Conservation (phyloP, 2,329 filamentous ascomycete species). For the Penicillium sp. region DNA sequence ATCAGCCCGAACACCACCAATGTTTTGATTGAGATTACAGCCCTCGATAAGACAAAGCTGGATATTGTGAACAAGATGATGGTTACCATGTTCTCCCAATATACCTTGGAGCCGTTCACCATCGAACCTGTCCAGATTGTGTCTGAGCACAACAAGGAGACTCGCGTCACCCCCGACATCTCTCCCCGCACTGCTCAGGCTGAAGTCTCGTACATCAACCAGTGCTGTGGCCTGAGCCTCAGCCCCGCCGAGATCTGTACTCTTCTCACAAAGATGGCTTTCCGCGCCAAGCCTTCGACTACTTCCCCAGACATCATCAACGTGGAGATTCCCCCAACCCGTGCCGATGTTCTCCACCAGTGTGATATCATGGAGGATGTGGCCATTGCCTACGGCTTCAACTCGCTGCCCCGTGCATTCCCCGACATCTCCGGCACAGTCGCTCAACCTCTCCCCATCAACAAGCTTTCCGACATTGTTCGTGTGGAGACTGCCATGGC, state of each 20-base stretch:
- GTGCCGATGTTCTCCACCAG: slow-evolving; percentile 92
- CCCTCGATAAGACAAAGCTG: slow-evolving; percentile 91
- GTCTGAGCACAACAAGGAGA: slow-evolving; percentile 85
- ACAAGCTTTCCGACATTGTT: slow-evolving; percentile 92
- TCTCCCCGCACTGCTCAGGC: slow-evolving; percentile 74
- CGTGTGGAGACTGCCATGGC: slow-evolving; percentile 87
- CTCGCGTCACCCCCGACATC: slow-evolving; percentile 77
- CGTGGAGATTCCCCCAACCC: slow-evolving; percentile 80
- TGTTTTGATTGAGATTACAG: slow-evolving; percentile 95
- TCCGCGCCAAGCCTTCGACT: slow-evolving; percentile 72
- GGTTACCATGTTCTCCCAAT: slow-evolving; percentile 94
- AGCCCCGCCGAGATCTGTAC: slow-evolving; percentile 73
- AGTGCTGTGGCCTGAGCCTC: slow-evolving; percentile 79
- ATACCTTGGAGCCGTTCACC: slow-evolving; percentile 84
- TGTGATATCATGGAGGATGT: slow-evolving; percentile 99
- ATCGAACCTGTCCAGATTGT: slow-evolving; percentile 91
- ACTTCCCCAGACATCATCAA: slow-evolving; percentile 71
- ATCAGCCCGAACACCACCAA: slow-evolving; percentile 89
- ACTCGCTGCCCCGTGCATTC: slow-evolving; percentile 83
- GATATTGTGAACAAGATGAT: slow-evolving; percentile 95
- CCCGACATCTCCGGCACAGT: slow-evolving; percentile 84
- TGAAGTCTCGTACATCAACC: slow-evolving; percentile 90
- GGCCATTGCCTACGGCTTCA: slow-evolving; percentile 96
- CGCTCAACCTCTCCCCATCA: slow-evolving; percentile 82
- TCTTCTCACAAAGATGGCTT: slow-evolving; percentile 85